phyloP scores from a whole-genome alignment of 1,139 yeast genomes.

The Geotrichum fermentans region DNA sequence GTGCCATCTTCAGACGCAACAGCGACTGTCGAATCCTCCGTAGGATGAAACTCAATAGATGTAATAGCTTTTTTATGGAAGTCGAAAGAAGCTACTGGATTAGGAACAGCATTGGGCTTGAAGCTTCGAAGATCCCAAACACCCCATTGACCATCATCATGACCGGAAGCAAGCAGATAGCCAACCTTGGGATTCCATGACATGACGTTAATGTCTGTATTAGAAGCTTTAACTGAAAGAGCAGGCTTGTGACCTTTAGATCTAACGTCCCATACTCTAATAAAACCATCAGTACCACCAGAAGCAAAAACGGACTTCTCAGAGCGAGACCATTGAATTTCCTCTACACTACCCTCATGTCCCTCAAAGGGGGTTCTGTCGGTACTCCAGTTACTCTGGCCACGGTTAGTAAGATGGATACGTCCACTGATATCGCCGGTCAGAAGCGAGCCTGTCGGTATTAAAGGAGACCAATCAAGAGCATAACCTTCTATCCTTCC shows the following conservation, averaged over 20 bases:
- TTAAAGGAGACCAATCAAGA: conserved; percentile 90
- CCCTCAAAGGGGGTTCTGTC: conserved; percentile 69
- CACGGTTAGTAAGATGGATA: conserved; percentile 70
- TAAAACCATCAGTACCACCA: conserved; percentile 86
- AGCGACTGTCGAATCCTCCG: conserved; percentile 91
- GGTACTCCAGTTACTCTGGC: conserved; percentile 77
- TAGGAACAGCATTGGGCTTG: conserved; percentile 39
- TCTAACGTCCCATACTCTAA: conserved; percentile 95
- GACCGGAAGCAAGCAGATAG: conserved; percentile 88
- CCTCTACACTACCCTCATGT: conserved; percentile 74
- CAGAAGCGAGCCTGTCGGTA: conserved; percentile 71
- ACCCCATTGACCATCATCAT: conserved; percentile 96
- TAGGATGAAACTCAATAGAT: conserved; percentile 88
- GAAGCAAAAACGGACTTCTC: conserved; percentile 92
- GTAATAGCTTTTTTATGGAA: conserved; percentile 95
- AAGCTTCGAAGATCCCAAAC: conserved; percentile 96
- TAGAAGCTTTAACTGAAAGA: conserved; percentile 74
- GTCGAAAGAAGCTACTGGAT: conserved; percentile 81
- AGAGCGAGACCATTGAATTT: conserved; percentile 91
- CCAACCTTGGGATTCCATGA: conserved; percentile 91
- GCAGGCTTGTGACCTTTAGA: conserved; percentile 91
- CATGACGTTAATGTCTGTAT: conserved; percentile 84
- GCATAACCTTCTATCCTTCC: conserved; percentile 98
- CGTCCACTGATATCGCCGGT: conserved; percentile 90
- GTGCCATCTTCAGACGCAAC: conserved; percentile 96